Evolutionary conservation across 2,329 filamentous ascomycete genomes (phyloP), one percentile per base, ranked within the genome.

Genomic region (Lasiodiplodia citricola): DNA sequence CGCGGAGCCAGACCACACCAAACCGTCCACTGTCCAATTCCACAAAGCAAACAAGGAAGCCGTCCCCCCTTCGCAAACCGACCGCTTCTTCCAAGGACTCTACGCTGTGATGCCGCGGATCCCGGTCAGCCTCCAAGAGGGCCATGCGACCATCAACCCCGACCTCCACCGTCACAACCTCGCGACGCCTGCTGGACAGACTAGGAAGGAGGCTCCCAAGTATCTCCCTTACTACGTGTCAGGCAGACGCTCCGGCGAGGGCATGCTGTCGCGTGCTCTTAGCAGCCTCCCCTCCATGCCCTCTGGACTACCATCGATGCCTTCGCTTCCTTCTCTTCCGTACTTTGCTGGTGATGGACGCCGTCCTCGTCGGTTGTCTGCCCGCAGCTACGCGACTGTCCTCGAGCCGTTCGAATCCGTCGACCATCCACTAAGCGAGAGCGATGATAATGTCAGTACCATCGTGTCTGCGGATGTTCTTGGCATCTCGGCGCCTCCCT

Each of bases 331-430:
- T 6, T 57, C 55, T 13, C 35, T 57, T 10, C 35, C 31, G 8
- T 57, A 57, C n/a, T 3, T 21, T 11, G 7, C 14, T 13, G 55
- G 28, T 5, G 23, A 7, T 2, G 28, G 10, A 31, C 57, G 23
- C 38, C 57, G 37, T 7, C 37, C 21, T 38, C 57, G 21, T 28
- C 21, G 21, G 21, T 14, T 18, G 14, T 28, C 4, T 38, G 18
- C 6, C 57, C 37, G 57, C 37, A 13, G 25, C 58, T 50, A 51
- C n/a, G 31, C n/a, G 13, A 38, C 55, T 14, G 8, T 35, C 14
- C 13, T 25, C 41, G 58, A 63, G 25, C 58, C 58, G 8, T 63
- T 63, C 58, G 38, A 63, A 13, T 8, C 23, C 25, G 25, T 62
- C 37, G 25, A 23, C 38, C 14, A 7, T 14, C 38, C 38, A 5